These are phyloP conservation scores for Amphibolis antarctica DNA, from an alignment of 106 monocot species.

Conservation along the genomic window DNA sequence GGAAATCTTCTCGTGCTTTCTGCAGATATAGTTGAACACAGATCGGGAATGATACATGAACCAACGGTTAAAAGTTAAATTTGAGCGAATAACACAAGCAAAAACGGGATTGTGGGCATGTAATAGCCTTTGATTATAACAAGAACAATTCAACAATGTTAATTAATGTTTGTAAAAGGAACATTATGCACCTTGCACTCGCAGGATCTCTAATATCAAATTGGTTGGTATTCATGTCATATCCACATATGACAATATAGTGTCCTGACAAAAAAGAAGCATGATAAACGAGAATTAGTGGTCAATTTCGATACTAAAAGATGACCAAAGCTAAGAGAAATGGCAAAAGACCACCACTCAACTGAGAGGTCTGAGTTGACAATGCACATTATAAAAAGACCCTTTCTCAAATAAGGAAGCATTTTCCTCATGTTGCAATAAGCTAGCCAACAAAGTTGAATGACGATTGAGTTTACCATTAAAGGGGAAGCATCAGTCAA, in stretches of 20 bases:
- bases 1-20: slow-evolving; percentile 30
- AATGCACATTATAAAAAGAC: no score
- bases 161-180: neutral
- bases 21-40: neutral
- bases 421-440: no score
- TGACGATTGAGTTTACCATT: no score
- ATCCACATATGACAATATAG: slow-evolving; percentile 86
- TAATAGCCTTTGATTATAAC: no score
- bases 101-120: neutral
- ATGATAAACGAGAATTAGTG: neutral
- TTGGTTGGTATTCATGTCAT: slow-evolving; percentile 46
- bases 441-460: no score
- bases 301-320: neutral
- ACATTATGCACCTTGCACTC: slow-evolving; percentile 46
- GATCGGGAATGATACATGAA: neutral
- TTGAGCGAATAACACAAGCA: neutral
- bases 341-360: no score
- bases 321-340: no score
- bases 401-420: no score
- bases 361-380: no score
- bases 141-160: neutral
- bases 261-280: slow-evolving; percentile 42
- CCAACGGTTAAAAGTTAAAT: neutral
- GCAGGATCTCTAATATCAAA: slow-evolving; percentile 99
- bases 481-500: no score